These are phyloP conservation scores for Rhexocercosporidium sp. DNA, from an alignment of 2,329 filamentous ascomycete genomes.

Conservation along the genomic window DNA sequence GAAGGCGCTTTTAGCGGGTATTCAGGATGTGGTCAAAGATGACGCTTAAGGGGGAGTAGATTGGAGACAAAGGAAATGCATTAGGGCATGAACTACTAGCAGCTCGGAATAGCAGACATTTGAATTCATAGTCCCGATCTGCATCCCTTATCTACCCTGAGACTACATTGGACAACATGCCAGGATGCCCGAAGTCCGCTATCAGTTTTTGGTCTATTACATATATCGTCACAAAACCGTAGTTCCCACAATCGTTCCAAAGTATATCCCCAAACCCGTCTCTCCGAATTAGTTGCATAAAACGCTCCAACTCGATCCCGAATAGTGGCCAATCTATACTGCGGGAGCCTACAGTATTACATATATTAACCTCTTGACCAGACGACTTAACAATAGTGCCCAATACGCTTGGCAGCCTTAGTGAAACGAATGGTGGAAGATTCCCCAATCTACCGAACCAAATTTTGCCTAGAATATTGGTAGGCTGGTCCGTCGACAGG, in stretches of 20 bases:
- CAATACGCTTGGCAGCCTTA: slow-evolving; percentile 10
- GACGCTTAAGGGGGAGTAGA: no score
- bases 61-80: no score
- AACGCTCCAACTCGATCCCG: no score
- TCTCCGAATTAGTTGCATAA: slow-evolving; percentile 8
- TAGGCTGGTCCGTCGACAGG: no score
- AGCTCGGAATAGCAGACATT: no score
- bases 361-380: slow-evolving; percentile 13
- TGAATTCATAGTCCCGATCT: no score
- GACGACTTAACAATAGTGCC: slow-evolving; percentile 6
- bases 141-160: no score
- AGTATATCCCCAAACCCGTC: slow-evolving; percentile 16
- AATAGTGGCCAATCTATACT: no score
- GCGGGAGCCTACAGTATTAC: no score
- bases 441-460: slow-evolving; percentile 5
- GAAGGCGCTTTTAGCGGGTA: no score
- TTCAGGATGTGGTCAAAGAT: no score
- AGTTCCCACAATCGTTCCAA: slow-evolving; percentile 9
- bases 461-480: slow-evolving; percentile 9
- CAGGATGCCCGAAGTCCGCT: not conserved
- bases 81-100: no score
- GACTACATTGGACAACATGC: not conserved
- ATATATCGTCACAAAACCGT: slow-evolving; percentile 14
- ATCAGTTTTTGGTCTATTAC: slow-evolving; percentile 5
- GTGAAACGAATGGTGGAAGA: slow-evolving; percentile 3